Evolutionary conservation across 169 alveolate species (phyloP).

Genomic region (Cryptosporidium canis): DNA sequence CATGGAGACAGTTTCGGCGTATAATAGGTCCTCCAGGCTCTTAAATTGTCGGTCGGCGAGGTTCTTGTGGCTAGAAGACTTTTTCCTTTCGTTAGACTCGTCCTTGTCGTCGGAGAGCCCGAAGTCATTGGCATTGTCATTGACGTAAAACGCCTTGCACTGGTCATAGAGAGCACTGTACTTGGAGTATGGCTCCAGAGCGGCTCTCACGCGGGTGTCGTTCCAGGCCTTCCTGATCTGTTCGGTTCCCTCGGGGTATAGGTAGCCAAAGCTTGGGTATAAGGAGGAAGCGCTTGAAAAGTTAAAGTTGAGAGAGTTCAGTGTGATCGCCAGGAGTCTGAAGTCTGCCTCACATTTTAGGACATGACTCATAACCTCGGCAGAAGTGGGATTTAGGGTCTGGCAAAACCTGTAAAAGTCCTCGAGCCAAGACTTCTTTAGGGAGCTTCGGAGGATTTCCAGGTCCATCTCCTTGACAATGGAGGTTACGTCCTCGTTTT

Average conservation of each 20-base stretch:
- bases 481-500: constrained; percentile 69
- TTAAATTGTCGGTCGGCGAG: constrained; percentile 71
- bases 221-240: constrained; percentile 89
- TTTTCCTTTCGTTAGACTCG: constrained; percentile 17
- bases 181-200: constrained; percentile 87
- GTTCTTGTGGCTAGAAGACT: neutral
- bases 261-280: constrained; percentile 89
- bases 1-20: constrained; percentile 92
- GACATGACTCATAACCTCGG: constrained; percentile 91
- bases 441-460: constrained; percentile 90
- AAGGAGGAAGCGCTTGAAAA: constrained; percentile 86
- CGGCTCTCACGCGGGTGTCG: constrained; percentile 89
- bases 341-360: constrained; percentile 88
- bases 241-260: constrained; percentile 92
- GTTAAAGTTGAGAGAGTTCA: constrained; percentile 79
- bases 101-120: constrained; percentile 58
- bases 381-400: constrained; percentile 88
- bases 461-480: constrained; percentile 75
- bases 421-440: constrained; percentile 95
- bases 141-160: constrained; percentile 82
- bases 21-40: constrained; percentile 94
- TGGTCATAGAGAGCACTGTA: constrained; percentile 88
- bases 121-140: constrained; percentile 59
- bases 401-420: constrained; percentile 92
- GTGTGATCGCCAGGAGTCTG: constrained; percentile 83